Base-by-base conservation (phyloP, 768 basidiomycete species). In the Zangia roseola region DNA sequence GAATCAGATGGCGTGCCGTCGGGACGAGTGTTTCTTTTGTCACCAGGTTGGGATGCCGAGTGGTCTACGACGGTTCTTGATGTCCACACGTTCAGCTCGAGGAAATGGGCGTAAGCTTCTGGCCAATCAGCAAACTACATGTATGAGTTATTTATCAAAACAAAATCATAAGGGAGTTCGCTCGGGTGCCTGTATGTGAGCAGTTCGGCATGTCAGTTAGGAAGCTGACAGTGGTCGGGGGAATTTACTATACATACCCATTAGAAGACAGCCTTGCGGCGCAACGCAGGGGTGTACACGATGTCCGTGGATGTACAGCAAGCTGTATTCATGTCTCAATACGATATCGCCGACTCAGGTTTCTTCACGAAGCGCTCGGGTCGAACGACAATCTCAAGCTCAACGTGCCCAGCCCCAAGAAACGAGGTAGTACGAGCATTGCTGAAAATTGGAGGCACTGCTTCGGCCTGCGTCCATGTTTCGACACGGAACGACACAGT, bases 71-170 rank as follows among this genome's bases (percentile, higher is more conserved):
- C 67, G 9, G 56, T 70, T 0, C 74, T 64, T 1, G 77, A 76
- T 3, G 75, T 78, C 83, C 83, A 82, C 17, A 80, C 74, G 54
- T 81, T 77, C 16, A 84, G 58, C 47, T 83, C 82, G 43, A 82
- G 68, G 4, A 72, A 63, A 17, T 75, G 71, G 1, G 78, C 81
- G 59, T 83, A 84, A 8, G 64, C 64, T 59, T 84, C 79, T 3
- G 82, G 65, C 77, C 78, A 84, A 54, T 80, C 77, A 5, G 76
- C 81, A n/a, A 83, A 69, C 73, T 78, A 31, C 20, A 41, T 9
- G 14, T 5, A 40, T n/a, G 12, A 23, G 23, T 2, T 31, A 19
- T 17, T 30, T 12, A 25, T 42, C 47, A 43, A 13, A 30, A 42
- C 19, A 23, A 21, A 21, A 40, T 25, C 41, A 30, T 7, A 46